Evolutionary conservation across 768 basidiomycete species (phyloP).

Genomic region (Vararia minispora): DNA sequence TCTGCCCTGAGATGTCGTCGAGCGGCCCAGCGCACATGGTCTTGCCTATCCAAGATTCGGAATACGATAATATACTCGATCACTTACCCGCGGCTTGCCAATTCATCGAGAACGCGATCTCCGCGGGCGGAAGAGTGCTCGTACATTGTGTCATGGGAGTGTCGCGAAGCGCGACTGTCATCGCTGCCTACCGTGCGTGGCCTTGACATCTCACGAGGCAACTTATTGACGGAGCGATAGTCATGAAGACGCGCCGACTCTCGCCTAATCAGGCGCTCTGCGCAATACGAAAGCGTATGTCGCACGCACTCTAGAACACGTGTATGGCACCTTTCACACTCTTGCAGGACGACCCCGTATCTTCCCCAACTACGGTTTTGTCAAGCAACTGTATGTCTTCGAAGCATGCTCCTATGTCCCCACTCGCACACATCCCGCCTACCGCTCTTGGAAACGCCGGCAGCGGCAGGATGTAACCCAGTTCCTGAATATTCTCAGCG

Average conservation of each 20-base stretch:
- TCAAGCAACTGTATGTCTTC: conserved; percentile 48
- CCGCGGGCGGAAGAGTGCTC: conserved; percentile 41
- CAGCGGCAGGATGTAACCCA: conserved; percentile 40
- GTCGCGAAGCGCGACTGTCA: conserved; percentile 58
- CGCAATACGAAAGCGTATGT: conserved; percentile 26
- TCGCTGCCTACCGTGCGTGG: conserved; percentile 65
- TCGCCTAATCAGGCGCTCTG: conserved; percentile 8
- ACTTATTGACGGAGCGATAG: conserved; percentile 1
- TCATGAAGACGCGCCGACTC: conserved; percentile 11
- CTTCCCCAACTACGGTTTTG: conserved; percentile 37
- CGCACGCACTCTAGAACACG: conserved; percentile 9
- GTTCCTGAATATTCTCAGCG: conserved; percentile 39
- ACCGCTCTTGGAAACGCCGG: conserved; percentile 48
- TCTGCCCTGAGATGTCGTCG: conserved; percentile 46
- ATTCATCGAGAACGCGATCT: conserved; percentile 53
- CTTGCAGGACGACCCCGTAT: conserved; percentile 27
- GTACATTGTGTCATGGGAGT: conserved; percentile 70
- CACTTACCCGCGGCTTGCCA: conserved; percentile 45
- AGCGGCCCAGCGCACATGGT: conserved; percentile 63
- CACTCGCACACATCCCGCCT: conserved; percentile 29
- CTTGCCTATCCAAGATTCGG: conserved; percentile 44
- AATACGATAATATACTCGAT: conserved; percentile 50
- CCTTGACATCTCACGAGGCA: neutral
- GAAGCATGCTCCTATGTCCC: conserved; percentile 38
- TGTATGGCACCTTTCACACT: too few relatives aligned